phyloP scores from a whole-genome alignment of 495 filamentous ascomycete species.

The Penicillium taxi region DNA sequence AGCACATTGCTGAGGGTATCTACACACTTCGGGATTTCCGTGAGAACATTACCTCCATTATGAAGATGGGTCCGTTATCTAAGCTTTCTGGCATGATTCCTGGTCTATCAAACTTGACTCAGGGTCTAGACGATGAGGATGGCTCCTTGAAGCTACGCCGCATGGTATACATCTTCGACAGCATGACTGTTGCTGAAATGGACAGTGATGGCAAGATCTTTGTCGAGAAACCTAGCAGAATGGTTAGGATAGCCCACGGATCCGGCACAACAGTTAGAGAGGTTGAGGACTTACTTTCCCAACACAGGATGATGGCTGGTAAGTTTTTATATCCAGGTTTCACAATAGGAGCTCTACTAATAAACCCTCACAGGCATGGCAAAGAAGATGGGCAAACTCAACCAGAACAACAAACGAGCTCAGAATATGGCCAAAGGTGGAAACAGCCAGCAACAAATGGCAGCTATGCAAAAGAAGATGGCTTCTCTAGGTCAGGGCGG shows the following conservation, averaged over 20 bases:
- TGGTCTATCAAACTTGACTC: constrained; percentile 84
- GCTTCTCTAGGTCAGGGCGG: constrained; percentile 78
- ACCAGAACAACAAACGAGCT: constrained; percentile 92
- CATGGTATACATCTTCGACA: constrained; percentile 99
- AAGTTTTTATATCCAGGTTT: too few species aligned
- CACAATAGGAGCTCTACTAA: too few species aligned
- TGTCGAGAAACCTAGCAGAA: constrained; percentile 82
- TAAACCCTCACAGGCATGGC: too few species aligned
- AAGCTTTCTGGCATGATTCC: constrained; percentile 99
- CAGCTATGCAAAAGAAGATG: constrained; percentile 93
- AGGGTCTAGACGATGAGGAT: constrained; percentile 94
- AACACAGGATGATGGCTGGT: constrained; percentile 97
- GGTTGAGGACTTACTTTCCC: constrained; percentile 93
- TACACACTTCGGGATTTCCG: constrained; percentile 93
- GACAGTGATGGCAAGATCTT: constrained; percentile 94
- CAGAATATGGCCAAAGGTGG: constrained; percentile 83
- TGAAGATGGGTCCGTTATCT: constrained; percentile 97
- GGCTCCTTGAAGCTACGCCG: constrained; percentile 85
- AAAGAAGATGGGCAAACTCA: constrained; percentile 93
- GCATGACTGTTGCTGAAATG: constrained; percentile 91
- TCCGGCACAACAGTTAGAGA: constrained; percentile 88
- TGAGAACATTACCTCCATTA: constrained; percentile 93
- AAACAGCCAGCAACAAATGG: constrained; percentile 88
- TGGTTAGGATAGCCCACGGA: constrained; percentile 85
- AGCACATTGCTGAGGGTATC: constrained; percentile 92